phyloP scores from a whole-genome alignment of 2,329 filamentous ascomycete species.

The Helotiales sp. region DNA sequence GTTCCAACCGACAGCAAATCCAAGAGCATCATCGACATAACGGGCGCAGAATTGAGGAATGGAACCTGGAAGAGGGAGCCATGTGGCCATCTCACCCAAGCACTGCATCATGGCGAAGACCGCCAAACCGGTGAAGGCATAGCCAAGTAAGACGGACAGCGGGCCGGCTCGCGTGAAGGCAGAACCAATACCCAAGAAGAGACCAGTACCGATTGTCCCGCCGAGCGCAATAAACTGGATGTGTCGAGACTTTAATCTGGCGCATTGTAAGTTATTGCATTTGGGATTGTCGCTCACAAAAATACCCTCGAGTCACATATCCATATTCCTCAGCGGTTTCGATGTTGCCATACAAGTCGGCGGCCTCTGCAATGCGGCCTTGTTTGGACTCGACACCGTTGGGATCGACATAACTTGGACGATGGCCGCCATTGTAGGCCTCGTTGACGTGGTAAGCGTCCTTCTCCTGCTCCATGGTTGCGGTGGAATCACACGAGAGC shows the following conservation, averaged over 20 bases:
- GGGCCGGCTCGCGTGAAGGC: constrained; percentile 55
- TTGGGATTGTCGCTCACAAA: background rate
- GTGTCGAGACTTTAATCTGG: constrained; percentile 45
- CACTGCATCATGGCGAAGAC: constrained; percentile 52
- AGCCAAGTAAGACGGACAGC: constrained; percentile 52
- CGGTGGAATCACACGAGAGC: background rate
- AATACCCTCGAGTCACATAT: constrained; percentile 50
- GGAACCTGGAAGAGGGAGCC: constrained; percentile 52
- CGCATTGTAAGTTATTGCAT: constrained; percentile 3
- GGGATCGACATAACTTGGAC: constrained; percentile 25
- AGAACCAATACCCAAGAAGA: constrained; percentile 55
- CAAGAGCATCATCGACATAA: constrained; percentile 51
- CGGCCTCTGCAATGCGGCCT: constrained; percentile 45
- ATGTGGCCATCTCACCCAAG: constrained; percentile 52
- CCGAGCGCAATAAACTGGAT: constrained; percentile 61
- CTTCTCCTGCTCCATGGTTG: constrained; percentile 29
- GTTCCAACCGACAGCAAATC: constrained; percentile 58
- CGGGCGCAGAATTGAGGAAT: constrained; percentile 47
- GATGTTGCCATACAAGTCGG: constrained; percentile 52
- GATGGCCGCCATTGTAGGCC: constrained; percentile 21
- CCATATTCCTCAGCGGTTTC: constrained; percentile 51
- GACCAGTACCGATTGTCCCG: constrained; percentile 55
- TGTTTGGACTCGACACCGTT: constrained; percentile 31
- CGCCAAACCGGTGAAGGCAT: constrained; percentile 51
- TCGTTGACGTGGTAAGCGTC: constrained; percentile 25